Evolutionary conservation across 805 yeast genomes (phyloP), one percentile per base, ranked within the genome.

Genomic region (Scheffersomyces stipitis): DNA sequence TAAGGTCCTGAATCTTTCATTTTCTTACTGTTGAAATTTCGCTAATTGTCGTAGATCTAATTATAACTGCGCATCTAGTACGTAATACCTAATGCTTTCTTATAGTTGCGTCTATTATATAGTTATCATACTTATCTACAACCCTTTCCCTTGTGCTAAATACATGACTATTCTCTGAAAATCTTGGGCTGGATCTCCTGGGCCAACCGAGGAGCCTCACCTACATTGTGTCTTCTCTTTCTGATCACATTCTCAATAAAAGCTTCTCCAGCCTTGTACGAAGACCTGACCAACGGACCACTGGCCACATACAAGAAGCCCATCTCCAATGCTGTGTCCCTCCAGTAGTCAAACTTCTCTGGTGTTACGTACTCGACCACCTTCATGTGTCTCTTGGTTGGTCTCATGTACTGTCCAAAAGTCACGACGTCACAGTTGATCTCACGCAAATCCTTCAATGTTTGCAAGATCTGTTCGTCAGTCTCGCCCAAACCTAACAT

Each of bases 391-490:
- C 99, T 81, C 65, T 86, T 93, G 2, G 99, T 93, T 30, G 99
- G 99, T 60, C 99, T 78, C 97, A 93, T 93, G 63, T 93, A 93
- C 66, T 93, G 99, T 26, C 99, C 99, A 64, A 93, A 93, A 0
- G 99, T 93, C 13, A 93, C 96, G 33, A 93, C 96, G 56, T 93
- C 98, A 60, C 95, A 93, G 6, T 75, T 67, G 30, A 83, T 76
- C 14, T 66, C 79, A 45, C 98, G 77, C 48, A 95, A 69, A 58
- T 87, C 95, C 44, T 62, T 71, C 52, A 93, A 60, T 0, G 97
- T 82, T 46, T 79, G 81, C 56, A 81, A 58, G 9, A 93, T 61
- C 64, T 93, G 97, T 36, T 83, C 96, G 54, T 93, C 98, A 2
- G 90, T 80, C 62, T 93, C 99, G 28, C 99, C 99, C 40, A 93